Evolutionary conservation across 495 filamentous ascomycete species (phyloP).

Genomic region (Podospora pseudocomata): DNA sequence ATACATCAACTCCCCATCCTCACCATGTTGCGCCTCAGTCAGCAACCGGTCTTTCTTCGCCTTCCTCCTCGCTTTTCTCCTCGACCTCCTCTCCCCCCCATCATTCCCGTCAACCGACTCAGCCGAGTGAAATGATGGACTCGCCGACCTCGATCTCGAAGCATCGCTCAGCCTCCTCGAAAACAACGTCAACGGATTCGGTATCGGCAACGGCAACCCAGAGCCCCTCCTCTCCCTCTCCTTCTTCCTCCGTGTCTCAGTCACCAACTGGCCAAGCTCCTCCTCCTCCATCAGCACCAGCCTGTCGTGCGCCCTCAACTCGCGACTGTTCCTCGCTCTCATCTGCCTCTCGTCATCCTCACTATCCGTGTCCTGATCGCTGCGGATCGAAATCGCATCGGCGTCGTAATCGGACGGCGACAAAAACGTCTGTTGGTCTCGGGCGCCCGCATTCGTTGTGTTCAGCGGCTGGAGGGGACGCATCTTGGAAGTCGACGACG

Average conservation of each 20-base stretch:
- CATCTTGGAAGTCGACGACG: neutral
- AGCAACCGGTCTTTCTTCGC: conserved; percentile 48
- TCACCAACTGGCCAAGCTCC: conserved; percentile 76
- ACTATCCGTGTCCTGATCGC: conserved; percentile 71
- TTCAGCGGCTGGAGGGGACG: conserved; percentile 30
- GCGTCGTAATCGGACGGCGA: conserved; percentile 64
- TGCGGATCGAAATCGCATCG: conserved; percentile 63
- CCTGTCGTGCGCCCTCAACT: conserved; percentile 67
- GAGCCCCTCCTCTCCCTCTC: conserved; percentile 51
- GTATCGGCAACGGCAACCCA: conserved; percentile 43
- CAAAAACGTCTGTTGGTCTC: conserved; percentile 45
- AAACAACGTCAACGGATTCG: conserved; percentile 43
- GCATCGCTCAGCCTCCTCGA: conserved; percentile 34
- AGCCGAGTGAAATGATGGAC: conserved; percentile 27
- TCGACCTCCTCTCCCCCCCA: conserved; percentile 50
- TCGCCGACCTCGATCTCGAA: conserved; percentile 29
- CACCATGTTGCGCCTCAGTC: conserved; percentile 50
- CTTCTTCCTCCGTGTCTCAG: conserved; percentile 41
- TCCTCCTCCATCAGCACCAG: conserved; percentile 85
- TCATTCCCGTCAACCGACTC: conserved; percentile 16
- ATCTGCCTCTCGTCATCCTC: conserved; percentile 68
- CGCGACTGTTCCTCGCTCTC: conserved; percentile 62
- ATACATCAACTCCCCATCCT: conserved; percentile 76
- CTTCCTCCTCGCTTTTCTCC: conserved; percentile 41
- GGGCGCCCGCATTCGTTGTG: conserved; percentile 21